These are phyloP conservation scores for Monosporascus sp. DNA, from an alignment of 2,329 filamentous ascomycete species.

Conservation along the genomic window DNA sequence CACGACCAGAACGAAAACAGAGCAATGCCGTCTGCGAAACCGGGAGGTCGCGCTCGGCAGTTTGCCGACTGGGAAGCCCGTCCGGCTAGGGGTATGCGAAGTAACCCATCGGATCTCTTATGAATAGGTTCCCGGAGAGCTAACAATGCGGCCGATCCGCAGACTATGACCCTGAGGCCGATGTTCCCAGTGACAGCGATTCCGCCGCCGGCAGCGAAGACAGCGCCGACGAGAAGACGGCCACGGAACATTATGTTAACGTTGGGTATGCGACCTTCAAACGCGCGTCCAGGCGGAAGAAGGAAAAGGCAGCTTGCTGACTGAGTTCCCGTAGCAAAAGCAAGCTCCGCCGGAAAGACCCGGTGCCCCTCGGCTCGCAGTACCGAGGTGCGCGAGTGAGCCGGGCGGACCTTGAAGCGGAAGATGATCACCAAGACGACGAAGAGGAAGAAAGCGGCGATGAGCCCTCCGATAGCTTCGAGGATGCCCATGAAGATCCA, in stretches of 20 bases:
- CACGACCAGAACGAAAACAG: neutral
- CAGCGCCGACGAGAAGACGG: constrained; percentile 49
- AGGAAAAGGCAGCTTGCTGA: neutral
- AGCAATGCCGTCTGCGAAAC: constrained; percentile 25
- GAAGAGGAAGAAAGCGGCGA: constrained; percentile 40
- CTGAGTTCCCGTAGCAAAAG: constrained; percentile 55
- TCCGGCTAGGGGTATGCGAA: constrained; percentile 51
- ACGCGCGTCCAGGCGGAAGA: neutral
- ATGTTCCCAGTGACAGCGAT: constrained; percentile 49
- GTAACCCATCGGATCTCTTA: no score
- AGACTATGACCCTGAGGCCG: constrained; percentile 81
- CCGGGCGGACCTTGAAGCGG: constrained; percentile 50
- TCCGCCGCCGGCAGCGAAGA: constrained; percentile 45
- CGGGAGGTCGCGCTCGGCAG: constrained; percentile 51
- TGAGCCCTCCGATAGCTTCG: constrained; percentile 28
- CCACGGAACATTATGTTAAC: constrained; percentile 79
- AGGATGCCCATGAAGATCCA: constrained; percentile 21
- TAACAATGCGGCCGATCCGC: constrained; percentile 8
- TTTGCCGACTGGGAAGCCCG: constrained; percentile 59
- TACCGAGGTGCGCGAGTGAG: constrained; percentile 76
- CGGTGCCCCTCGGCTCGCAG: constrained; percentile 65
- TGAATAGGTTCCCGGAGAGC: neutral
- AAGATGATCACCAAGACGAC: constrained; percentile 31
- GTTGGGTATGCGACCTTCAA: constrained; percentile 52
- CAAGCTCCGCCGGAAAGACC: constrained; percentile 71